Conservation (phyloP, 2,329 filamentous ascomycete genomes). For the Alternaria metachromatica region DNA sequence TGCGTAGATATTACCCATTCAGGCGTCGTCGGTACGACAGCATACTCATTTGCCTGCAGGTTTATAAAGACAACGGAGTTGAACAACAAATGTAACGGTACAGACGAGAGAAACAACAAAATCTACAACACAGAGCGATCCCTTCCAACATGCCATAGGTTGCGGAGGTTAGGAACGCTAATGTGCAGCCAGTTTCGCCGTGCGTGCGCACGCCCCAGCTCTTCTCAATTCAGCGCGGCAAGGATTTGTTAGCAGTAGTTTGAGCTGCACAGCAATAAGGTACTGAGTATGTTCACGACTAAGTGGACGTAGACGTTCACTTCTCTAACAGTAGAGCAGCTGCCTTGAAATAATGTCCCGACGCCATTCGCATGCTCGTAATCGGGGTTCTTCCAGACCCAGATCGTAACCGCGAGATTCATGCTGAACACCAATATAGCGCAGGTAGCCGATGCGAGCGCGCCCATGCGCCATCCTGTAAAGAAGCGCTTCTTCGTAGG, state of each 20-base stretch:
- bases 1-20: conserved; percentile 10
- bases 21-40: conserved; percentile 15
- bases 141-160: conserved; percentile 1
- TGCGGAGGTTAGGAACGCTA: conserved; percentile 49
- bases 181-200: conserved; percentile 49
- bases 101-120: conserved; percentile 11
- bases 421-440: neutral
- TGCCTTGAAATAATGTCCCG: neutral
- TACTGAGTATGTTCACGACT: conserved; percentile 56
- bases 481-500: neutral
- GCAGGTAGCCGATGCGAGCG: neutral
- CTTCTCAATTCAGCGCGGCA: conserved; percentile 26
- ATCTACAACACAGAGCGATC: conserved; percentile 13
- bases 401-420: neutral
- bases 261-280: conserved; percentile 28
- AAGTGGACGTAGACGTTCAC: conserved; percentile 48
- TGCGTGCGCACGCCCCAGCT: conserved; percentile 29
- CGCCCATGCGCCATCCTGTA: neutral
- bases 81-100: conserved; percentile 27
- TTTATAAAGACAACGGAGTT: conserved; percentile 26
- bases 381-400: neutral
- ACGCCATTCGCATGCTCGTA: neutral
- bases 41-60: conserved; percentile 24
- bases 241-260: conserved; percentile 40
- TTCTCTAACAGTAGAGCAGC: neutral